Evolutionary conservation across 495 filamentous ascomycete genomes (phyloP).

Genomic region (Mycothermus thermophilus): DNA sequence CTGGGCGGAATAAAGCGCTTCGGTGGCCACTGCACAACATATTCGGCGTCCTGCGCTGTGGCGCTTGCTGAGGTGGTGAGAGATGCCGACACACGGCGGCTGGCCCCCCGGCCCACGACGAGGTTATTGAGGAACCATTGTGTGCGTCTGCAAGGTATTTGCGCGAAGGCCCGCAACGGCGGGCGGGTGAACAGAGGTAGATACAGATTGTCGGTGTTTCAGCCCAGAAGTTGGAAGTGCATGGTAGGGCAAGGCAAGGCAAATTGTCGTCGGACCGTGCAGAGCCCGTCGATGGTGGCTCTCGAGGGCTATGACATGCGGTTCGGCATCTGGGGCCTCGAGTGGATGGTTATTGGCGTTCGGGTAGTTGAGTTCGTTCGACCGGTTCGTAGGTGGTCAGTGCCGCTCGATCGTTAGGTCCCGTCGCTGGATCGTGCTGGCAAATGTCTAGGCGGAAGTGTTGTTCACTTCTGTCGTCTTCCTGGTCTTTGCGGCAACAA

Average conservation of each 20-base stretch:
- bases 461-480: no score
- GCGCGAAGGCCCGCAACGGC: slow-evolving; percentile 38
- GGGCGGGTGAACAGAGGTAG: slow-evolving; percentile 23
- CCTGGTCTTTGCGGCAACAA: no score
- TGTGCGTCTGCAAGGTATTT: slow-evolving; percentile 33
- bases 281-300: slow-evolving; percentile 8
- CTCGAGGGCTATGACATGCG: slow-evolving; percentile 8
- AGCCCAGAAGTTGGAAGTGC: slow-evolving; percentile 13
- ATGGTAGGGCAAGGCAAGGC: slow-evolving; percentile 20
- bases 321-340: slow-evolving; percentile 6
- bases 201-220: slow-evolving; percentile 32
- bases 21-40: no score
- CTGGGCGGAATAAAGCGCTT: no score
- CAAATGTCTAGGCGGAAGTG: no score
- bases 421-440: no score
- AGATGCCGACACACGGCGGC: slow-evolving; percentile 8
- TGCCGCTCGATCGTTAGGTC: no score
- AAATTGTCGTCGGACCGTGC: slow-evolving; percentile 4
- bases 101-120: slow-evolving; percentile 39
- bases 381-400: no score
- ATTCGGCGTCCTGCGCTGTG: neutral
- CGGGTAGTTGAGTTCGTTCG: no score
- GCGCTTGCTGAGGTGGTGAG: neutral
- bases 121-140: slow-evolving; percentile 37
- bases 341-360: neutral